phyloP scores from a whole-genome alignment of 2,329 filamentous ascomycete species.

The Magnaporthiopsis rhizophila region DNA sequence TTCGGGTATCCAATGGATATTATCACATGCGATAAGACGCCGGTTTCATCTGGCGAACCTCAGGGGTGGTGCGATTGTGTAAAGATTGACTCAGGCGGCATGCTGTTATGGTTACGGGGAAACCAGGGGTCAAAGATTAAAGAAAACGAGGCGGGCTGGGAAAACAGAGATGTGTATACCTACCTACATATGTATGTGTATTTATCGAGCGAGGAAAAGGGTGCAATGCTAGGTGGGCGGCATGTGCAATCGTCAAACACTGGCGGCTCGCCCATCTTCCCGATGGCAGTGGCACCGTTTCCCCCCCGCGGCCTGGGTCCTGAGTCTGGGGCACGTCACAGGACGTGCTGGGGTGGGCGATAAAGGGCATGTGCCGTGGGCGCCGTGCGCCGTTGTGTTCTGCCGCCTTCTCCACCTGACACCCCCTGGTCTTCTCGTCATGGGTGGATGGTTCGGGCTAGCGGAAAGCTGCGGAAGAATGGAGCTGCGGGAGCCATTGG shows the following conservation, averaged over 20 bases:
- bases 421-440: not conserved
- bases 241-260: not conserved
- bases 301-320: no score
- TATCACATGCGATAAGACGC: not conserved
- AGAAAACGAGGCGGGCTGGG: not conserved
- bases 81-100: not conserved
- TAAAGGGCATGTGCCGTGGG: not conserved
- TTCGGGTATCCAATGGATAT: not conserved
- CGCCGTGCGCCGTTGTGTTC: not conserved
- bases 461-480: not conserved
- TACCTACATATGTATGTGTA: not conserved
- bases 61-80: not conserved
- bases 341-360: not conserved
- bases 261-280: no score
- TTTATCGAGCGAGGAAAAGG: not conserved
- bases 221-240: not conserved
- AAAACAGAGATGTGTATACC: not conserved
- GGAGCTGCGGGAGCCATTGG: not conserved
- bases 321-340: not conserved
- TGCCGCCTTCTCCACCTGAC: not conserved
- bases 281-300: not conserved
- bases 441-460: not conserved
- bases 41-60: not conserved
- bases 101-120: not conserved
- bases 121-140: not conserved